These are phyloP conservation scores for Candida jianshihensis DNA, from an alignment of 805 yeast genomes.

Conservation along the genomic window DNA sequence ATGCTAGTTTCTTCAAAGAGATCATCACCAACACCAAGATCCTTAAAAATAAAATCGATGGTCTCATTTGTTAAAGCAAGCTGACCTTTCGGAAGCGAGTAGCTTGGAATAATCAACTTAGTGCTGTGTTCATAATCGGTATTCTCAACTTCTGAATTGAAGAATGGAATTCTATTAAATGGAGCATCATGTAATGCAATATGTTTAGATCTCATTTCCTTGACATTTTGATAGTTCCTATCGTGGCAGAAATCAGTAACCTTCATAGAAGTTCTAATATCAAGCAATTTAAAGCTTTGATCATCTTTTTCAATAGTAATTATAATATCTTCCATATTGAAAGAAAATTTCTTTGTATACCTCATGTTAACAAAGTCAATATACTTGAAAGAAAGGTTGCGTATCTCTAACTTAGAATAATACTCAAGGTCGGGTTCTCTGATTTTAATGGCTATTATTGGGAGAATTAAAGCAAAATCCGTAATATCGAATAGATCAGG, in stretches of 20 bases:
- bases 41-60: slow-evolving; percentile 26
- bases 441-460: slow-evolving; percentile 38
- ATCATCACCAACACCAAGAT: slow-evolving; percentile 9
- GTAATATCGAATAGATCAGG: slow-evolving; percentile 64
- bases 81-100: slow-evolving; percentile 57
- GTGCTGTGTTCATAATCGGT: slow-evolving; percentile 41
- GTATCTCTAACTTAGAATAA: slow-evolving; percentile 18
- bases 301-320: slow-evolving; percentile 24
- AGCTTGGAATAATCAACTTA: slow-evolving; percentile 51
- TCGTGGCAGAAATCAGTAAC: slow-evolving; percentile 55
- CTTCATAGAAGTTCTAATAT: slow-evolving; percentile 49
- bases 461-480: slow-evolving; percentile 49
- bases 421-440: slow-evolving; percentile 24
- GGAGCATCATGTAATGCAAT: slow-evolving; percentile 72
- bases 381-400: slow-evolving; percentile 31
- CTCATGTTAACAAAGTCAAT: slow-evolving; percentile 68
- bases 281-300: slow-evolving; percentile 26
- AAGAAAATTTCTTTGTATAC: slow-evolving; percentile 49
- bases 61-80: slow-evolving; percentile 50
- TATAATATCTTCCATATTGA: slow-evolving; percentile 42
- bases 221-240: slow-evolving; percentile 36
- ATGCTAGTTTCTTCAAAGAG: slow-evolving; percentile 1
- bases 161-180: slow-evolving; percentile 70
- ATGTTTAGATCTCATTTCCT: slow-evolving; percentile 56
- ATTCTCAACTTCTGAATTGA: slow-evolving; percentile 47